Evolutionary conservation across 2,329 filamentous ascomycete genomes (phyloP), one percentile per base, ranked within the genome.

Genomic region (Sporothrix schenckii): DNA sequence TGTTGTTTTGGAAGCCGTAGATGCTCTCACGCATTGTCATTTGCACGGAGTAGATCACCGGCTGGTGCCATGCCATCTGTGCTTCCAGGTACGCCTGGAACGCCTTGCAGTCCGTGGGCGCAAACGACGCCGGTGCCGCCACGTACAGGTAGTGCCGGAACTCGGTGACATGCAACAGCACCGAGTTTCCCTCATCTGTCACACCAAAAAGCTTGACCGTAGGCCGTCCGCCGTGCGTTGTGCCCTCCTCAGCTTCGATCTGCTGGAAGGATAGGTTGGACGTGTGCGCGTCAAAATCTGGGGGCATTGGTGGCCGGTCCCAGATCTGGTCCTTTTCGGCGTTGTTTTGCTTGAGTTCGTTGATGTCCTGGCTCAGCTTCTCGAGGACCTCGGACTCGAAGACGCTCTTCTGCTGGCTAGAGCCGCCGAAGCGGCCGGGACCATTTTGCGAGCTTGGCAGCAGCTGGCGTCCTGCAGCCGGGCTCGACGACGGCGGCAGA

Each of bases 81-180:
- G 86, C 84, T 76, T 99, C 94, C 47, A 99, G 87, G 77, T 89
- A 98, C 4, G 87, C 83, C 77, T 91, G 92, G 84, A 91, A 99
- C 0, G 87, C 83, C 19, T 89, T 85, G 79, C 93, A 93, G 78
- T 99, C 93, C 54, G 89, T 85, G 60, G 88, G 88, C 39, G 88
- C 87, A 79, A 99, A 99, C 34, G 88, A 87, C 10, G 94, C 83
- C 0, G 95, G 95, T 0, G 96, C 95, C 11, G 92, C 91, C 60
- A 98, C 89, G 77, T 97, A 99, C 70, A 99, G 88, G 78, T 99
- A 99, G 79, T 99, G 95, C 75, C 93, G 90, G 81, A 99, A 99
- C 77, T 93, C 92, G 19, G 92, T 97, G 73, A 99, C 94, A 79
- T 99, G 95, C 14, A 99, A 84, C 79, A 99, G 87, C 52, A 97